These are phyloP conservation scores for Starmerella vaccinii DNA, from an alignment of 805 yeast species.

Conservation along the genomic window DNA sequence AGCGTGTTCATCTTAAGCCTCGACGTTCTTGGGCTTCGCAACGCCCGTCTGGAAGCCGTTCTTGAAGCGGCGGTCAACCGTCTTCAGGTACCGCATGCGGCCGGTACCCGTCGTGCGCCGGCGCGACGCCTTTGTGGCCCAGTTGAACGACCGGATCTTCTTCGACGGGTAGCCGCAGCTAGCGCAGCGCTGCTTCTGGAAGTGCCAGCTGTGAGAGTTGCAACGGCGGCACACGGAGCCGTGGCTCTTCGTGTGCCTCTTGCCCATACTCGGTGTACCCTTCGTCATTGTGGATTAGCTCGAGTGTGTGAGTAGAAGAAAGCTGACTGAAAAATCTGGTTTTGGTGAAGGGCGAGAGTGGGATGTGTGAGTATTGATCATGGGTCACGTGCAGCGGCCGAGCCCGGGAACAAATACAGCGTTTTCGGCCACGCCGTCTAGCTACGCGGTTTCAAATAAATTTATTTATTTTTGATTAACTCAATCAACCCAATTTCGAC, in stretches of 20 bases:
- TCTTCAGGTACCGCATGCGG: constrained; percentile 96
- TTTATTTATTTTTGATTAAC: too few species aligned
- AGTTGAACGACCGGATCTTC: constrained; percentile 85
- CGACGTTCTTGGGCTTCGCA: constrained; percentile 44
- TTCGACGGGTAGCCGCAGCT: constrained; percentile 99
- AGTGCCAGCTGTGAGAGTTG: constrained; percentile 97
- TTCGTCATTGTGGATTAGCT: constrained; percentile 35
- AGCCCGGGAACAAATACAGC: too few species aligned
- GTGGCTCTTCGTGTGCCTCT: constrained; percentile 99
- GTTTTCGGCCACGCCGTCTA: too few species aligned
- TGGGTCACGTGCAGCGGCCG: constrained; percentile 3
- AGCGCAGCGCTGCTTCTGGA: constrained; percentile 98
- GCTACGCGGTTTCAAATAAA: too few species aligned
- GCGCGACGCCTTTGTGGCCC: constrained; percentile 99
- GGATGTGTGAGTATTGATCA: constrained; percentile 7
- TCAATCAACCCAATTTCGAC: too few species aligned
- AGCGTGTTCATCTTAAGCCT: constrained; percentile 32
- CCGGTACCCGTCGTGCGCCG: constrained; percentile 99
- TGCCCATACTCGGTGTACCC: constrained; percentile 99
- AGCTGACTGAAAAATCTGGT: constrained; percentile 19
- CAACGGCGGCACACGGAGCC: constrained; percentile 84
- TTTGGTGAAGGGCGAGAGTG: constrained; percentile 11
- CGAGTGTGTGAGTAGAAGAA: constrained; percentile 12
- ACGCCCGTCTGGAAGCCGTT: constrained; percentile 94
- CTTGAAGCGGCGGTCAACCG: constrained; percentile 95